A percentile compares a stretch with the other conserved stretches of the same genome.
phyloP scores from a whole-genome alignment of 306 rosid species.

The Notholithocarpus densiflorus region DNA sequence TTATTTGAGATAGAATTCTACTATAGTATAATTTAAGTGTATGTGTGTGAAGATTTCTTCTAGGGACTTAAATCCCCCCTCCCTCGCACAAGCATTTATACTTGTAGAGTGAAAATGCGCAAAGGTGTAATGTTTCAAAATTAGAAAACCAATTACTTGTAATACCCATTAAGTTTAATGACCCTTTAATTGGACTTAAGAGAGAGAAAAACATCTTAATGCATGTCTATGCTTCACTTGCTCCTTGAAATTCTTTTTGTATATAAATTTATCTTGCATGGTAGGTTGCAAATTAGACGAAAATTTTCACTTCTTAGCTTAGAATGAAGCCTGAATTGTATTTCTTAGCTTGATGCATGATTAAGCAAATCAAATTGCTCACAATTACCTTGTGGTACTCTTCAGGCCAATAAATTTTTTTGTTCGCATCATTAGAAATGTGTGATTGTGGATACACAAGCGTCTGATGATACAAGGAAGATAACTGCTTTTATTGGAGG shows the following conservation, averaged over 20 bases:
- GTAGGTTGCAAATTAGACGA: not conserved
- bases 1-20: no score
- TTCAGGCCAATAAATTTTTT: slow-evolving; percentile 89
- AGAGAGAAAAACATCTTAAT: no score
- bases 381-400: slow-evolving; percentile 4
- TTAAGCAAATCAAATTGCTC: slow-evolving; percentile 8
- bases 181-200: no score
- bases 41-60: no score
- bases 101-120: no score
- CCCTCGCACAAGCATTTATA: no score
- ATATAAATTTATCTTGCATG: not conserved
- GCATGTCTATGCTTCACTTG: not conserved
- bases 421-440: slow-evolving; percentile 97
- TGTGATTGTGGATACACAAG: slow-evolving; percentile 87
- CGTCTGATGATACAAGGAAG: slow-evolving; percentile 79
- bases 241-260: not conserved
- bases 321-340: not conserved
- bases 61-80: no score
- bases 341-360: not conserved
- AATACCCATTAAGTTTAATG: no score
- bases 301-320: not conserved
- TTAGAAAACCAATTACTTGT: no score
- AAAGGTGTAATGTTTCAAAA: no score
- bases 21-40: no score
- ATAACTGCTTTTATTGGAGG: slow-evolving; percentile 92